These are phyloP conservation scores for Meyerozyma smithsonii DNA, from an alignment of 1,139 yeast genomes.

Conservation along the genomic window DNA sequence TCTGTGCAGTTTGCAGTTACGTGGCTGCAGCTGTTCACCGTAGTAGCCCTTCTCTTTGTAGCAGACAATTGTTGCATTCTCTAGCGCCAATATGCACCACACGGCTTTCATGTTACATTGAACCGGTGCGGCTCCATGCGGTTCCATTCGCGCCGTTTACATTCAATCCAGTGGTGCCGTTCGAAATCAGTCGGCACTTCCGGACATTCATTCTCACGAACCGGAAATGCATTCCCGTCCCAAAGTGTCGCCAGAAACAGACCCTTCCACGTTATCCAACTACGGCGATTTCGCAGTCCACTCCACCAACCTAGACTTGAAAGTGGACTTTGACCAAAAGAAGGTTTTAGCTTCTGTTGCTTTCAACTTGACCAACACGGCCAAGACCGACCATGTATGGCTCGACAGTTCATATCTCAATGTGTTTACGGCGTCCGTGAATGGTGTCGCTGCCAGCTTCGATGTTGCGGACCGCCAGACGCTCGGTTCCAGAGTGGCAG, in stretches of 20 bases:
- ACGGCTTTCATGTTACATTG: too few relatives aligned
- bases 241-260: slow-evolving; percentile 50
- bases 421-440: slow-evolving; percentile 42
- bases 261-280: slow-evolving; percentile 75
- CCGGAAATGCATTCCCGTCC: slow-evolving; percentile 32
- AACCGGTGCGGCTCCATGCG: background rate
- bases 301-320: slow-evolving; percentile 49
- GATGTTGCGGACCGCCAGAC: slow-evolving; percentile 49
- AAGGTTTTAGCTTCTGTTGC: slow-evolving; percentile 53
- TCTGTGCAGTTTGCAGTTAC: too few relatives aligned
- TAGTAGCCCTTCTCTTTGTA: too few relatives aligned
- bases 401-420: slow-evolving; percentile 69
- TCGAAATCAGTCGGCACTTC: too few relatives aligned
- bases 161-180: background rate
- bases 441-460: slow-evolving; percentile 33
- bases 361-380: slow-evolving; percentile 33
- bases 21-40: too few relatives aligned
- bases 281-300: slow-evolving; percentile 50
- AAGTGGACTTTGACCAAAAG: slow-evolving; percentile 52
- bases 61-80: too few relatives aligned
- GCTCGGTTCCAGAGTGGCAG: slow-evolving; percentile 62
- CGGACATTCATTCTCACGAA: too few relatives aligned
- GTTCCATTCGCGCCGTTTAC: background rate
- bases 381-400: slow-evolving; percentile 30
- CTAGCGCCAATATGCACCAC: too few relatives aligned